Evolutionary conservation across 129 eudicot species (phyloP).

Genomic region (Centella asiatica): DNA sequence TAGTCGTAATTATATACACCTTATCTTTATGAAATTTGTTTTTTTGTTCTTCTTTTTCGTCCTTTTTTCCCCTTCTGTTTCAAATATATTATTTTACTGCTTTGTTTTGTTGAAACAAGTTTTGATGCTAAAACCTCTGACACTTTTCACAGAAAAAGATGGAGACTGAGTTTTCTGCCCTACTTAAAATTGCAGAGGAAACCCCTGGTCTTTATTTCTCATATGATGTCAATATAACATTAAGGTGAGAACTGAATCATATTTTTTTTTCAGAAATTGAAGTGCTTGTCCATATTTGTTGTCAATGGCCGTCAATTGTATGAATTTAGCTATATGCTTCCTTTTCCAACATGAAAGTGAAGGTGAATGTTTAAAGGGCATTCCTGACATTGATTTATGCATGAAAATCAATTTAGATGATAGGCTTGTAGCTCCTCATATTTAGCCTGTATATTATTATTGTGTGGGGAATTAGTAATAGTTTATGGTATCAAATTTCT

Average conservation of each 20-base stretch:
- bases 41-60: too few species aligned
- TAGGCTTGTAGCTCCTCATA: too few species aligned
- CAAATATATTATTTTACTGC: too few species aligned
- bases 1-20: background rate
- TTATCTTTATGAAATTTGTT: background rate
- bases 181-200: slow-evolving; percentile 69
- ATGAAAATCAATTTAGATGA: too few species aligned
- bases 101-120: too few species aligned
- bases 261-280: slow-evolving; percentile 7
- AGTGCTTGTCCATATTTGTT: slow-evolving; percentile 2
- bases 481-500: too few species aligned
- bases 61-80: too few species aligned
- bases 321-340: background rate
- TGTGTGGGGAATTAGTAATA: too few species aligned
- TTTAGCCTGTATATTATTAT: too few species aligned
- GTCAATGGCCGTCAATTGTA: background rate
- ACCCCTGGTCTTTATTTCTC: slow-evolving; percentile 85
- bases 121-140: slow-evolving; percentile 1
- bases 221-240: slow-evolving; percentile 85
- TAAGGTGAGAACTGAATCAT: slow-evolving; percentile 59
- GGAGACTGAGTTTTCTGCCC: slow-evolving; percentile 70
- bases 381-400: background rate
- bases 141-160: slow-evolving; percentile 57
- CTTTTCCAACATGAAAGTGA: background rate
- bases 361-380: background rate